Base-by-base conservation (phyloP, 805 yeast species). In the Metschnikowia lunata region DNA sequence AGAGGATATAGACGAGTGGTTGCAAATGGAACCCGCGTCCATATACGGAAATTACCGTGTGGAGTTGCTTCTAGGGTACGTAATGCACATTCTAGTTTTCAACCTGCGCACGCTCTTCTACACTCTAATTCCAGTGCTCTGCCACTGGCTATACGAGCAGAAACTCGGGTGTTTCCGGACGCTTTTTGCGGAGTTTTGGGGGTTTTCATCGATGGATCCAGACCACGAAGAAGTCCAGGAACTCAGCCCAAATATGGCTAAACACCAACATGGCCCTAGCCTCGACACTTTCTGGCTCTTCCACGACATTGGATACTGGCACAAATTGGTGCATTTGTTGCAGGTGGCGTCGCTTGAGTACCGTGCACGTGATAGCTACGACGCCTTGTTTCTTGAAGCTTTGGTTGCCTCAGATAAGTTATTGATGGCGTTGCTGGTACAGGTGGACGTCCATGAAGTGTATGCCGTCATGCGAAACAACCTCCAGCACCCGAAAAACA, bases 1-100 rank as follows among this genome's bases (percentile, higher is more conserved):
- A 9, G 66, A 66, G 34, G 72, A 67, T 39, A 60, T 69, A 2
- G 72, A 67, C 42, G 54, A 49, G 10, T 69, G 73, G 73, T 56
- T 70, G 8, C 59, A 51, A 28, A 50, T 64, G 50, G 68, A 66
- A 30, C 72, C 72, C 1, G 31, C 36, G 10, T 29, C 54, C 9
- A 47, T 66, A 8, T 52, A 55, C n/a, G 36, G 39, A 7, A 18
- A 43, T 0, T 56, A 66, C 45, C 55, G 61, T 26, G 36, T 40
- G 13, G 62, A 60, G 23, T 45, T 69, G 8, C 43, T 68, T 11
- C 33, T 62, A 3, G 74, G 74, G 1, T 70, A 70, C 46, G 39
- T 69, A 11, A 36, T 65, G 6, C 70, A 67, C 36, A 43, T 69
- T 15, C 39, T 69, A 6, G 61, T 61, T n/a, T 51, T 68, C 43